Conservation (phyloP, 202 grass and related monocot species). For the Tripidium arundinaceum region DNA sequence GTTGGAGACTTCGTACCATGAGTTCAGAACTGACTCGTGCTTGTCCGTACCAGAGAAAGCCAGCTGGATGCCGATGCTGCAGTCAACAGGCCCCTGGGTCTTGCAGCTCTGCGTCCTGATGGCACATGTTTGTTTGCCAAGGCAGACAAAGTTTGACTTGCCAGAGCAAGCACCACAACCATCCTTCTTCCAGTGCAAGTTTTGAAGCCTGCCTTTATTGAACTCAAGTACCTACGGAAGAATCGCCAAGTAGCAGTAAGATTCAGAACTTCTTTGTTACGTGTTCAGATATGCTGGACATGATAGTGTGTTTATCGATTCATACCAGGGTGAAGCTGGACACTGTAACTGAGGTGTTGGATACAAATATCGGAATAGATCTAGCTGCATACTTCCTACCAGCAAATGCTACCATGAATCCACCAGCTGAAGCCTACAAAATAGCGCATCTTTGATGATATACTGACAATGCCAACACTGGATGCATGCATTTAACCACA, state of each 20-base stretch:
- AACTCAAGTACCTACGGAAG: slow-evolving; percentile 79
- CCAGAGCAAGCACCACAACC: slow-evolving; percentile 63
- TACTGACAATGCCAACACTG: neutral
- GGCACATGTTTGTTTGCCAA: slow-evolving; percentile 69
- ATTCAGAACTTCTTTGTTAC: slow-evolving; percentile 8
- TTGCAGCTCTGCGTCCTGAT: slow-evolving; percentile 72
- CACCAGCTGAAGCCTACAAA: slow-evolving; percentile 68
- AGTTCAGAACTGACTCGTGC: slow-evolving; percentile 84
- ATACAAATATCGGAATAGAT: slow-evolving; percentile 64
- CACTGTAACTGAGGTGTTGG: slow-evolving; percentile 63
- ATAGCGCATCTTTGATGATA: slow-evolving; percentile 16
- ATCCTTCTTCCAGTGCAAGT: slow-evolving; percentile 90
- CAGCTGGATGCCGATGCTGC: slow-evolving; percentile 87
- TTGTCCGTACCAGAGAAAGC: slow-evolving; percentile 94
- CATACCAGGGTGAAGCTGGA: slow-evolving; percentile 96
- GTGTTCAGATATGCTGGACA: neutral
- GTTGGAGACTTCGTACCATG: slow-evolving; percentile 96
- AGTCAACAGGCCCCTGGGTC: slow-evolving; percentile 71
- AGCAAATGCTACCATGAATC: slow-evolving; percentile 99
- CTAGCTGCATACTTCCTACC: slow-evolving; percentile 94
- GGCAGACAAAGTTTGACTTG: slow-evolving; percentile 67
- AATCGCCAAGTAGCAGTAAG: neutral
- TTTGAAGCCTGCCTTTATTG: slow-evolving; percentile 84
- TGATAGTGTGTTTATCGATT: neutral
- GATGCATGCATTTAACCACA: slow-evolving; percentile 24